Percentiles rank a stretch among this genome's conserved stretches.
Conservation (phyloP, 2,329 filamentous ascomycete species). For the Didymellaceae sp. region DNA sequence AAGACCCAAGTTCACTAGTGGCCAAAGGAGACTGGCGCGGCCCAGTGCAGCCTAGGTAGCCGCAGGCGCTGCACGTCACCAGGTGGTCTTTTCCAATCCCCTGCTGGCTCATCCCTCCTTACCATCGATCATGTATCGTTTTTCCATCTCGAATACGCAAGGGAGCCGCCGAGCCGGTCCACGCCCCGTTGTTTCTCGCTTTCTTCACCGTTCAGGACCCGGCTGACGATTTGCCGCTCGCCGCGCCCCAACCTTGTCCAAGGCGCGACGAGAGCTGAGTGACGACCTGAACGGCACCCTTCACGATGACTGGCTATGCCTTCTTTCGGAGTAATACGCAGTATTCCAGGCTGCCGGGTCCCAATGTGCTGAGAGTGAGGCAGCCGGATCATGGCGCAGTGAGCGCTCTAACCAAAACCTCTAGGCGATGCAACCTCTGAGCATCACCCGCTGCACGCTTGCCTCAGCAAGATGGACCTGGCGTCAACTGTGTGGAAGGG, state of each 20-base stretch:
- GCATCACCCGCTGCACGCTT: constrained; percentile 27
- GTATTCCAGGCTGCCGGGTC: constrained; percentile 41
- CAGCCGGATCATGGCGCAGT: constrained; percentile 41
- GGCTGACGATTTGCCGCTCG: constrained; percentile 31
- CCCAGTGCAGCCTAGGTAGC: constrained; percentile 32
- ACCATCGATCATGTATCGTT: constrained; percentile 26
- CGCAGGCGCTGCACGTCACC: constrained; percentile 47
- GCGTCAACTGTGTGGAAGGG: constrained; percentile 25
- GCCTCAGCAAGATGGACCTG: constrained; percentile 18
- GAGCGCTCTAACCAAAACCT: constrained; percentile 29
- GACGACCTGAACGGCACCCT: constrained; percentile 16
- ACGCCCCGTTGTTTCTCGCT: constrained; percentile 23
- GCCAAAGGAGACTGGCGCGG: constrained; percentile 27
- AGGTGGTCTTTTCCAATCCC: constrained; percentile 31
- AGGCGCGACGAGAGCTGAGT: constrained; percentile 16
- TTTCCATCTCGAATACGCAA: constrained; percentile 24
- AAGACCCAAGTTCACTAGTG: constrained; percentile 29
- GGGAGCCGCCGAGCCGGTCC: constrained; percentile 24
- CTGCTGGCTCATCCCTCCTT: constrained; percentile 27
- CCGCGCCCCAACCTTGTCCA: constrained; percentile 18
- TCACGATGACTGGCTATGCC: constrained; percentile 30
- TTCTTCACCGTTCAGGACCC: constrained; percentile 21
- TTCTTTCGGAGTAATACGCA: constrained; percentile 48
- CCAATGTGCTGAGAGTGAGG: constrained; percentile 29
- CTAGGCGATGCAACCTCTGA: constrained; percentile 38